Conservation (phyloP, 1,284 basidiomycete species). For the Volvariella volvacea region DNA sequence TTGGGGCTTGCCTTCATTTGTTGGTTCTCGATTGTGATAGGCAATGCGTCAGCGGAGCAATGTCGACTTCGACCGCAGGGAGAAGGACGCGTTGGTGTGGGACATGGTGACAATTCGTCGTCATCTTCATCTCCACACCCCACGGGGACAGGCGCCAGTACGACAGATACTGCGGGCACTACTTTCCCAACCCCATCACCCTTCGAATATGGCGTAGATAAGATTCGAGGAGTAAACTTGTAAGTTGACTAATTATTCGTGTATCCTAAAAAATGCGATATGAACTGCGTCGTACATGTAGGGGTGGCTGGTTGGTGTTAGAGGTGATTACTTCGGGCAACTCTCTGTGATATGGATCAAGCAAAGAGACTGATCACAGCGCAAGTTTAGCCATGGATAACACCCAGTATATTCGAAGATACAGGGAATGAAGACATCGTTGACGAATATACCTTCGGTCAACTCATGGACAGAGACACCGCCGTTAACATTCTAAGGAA, state of each 20-base stretch:
- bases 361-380: slow-evolving; percentile 6
- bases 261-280: no score
- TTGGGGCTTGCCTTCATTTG: not conserved
- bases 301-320: slow-evolving; percentile 61
- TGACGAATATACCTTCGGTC: slow-evolving; percentile 67
- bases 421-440: slow-evolving; percentile 56
- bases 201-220: slow-evolving; percentile 45
- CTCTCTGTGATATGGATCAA: not conserved
- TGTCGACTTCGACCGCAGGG: slow-evolving; percentile 15
- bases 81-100: not conserved
- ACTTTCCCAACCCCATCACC: slow-evolving; percentile 21
- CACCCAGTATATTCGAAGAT: slow-evolving; percentile 61
- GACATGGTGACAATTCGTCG: not conserved
- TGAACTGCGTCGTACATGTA: no score
- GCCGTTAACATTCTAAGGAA: slow-evolving; percentile 43
- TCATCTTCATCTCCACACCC: not conserved
- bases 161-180: not conserved
- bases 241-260: slow-evolving; percentile 26
- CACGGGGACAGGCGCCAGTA: not conserved
- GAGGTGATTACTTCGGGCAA: slow-evolving; percentile 32
- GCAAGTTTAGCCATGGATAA: slow-evolving; percentile 60
- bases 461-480: slow-evolving; percentile 39
- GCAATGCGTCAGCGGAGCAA: slow-evolving; percentile 12
- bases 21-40: slow-evolving; percentile 2
- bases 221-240: slow-evolving; percentile 61